Base-by-base conservation (phyloP, 345 rosid species). In the Gossypium anomalum region DNA sequence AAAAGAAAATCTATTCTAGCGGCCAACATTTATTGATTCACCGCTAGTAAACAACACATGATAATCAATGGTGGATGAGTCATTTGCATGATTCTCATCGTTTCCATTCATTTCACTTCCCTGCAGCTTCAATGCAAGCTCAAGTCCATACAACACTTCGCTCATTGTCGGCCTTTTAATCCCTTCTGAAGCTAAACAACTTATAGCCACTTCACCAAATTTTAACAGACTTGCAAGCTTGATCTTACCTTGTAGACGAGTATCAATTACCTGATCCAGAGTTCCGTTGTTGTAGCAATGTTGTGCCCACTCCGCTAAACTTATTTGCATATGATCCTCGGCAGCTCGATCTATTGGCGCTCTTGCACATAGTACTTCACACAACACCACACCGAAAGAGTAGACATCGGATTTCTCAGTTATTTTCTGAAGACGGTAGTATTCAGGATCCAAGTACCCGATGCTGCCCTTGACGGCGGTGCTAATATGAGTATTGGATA, bases 261-360 rank as follows among this genome's bases (percentile, higher is more conserved):
- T 76, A 11, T 83, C 83, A 2, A 83, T 73, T 43, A 83, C 78
- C 47, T 80, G 80, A 61, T 78, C 82, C 7, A 80, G 2, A n/a
- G 60, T 80, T 13, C 83, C 86, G 53, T 83, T 83, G 75, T 76
- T 78, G 53, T 78, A 75, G 79, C 82, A 80, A 58, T 83, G 76
- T 77, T 78, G 74, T 0, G 78, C 83, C 86, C 86, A 83, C 52
- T 83, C 83, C 0, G 80, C 78, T 41, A 83, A 79, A 83, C 81
- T 83, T 59, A 78, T 81, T 82, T 75, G 81, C 58, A 75, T 77
- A 52, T 82, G 61, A 11, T 81, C 75, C 48, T 58, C 70, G 52
- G 16, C 0, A 2, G 74, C 78, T n/a, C 78, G 83, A 65, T 83
- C 80, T 25, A 83, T 67, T 5, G 79, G 82, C 1, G 80, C 80